Evolutionary conservation across 2,329 filamentous ascomycete species (phyloP), one percentile per base, ranked within the genome.

Genomic region (Mollisia scopiformis): DNA sequence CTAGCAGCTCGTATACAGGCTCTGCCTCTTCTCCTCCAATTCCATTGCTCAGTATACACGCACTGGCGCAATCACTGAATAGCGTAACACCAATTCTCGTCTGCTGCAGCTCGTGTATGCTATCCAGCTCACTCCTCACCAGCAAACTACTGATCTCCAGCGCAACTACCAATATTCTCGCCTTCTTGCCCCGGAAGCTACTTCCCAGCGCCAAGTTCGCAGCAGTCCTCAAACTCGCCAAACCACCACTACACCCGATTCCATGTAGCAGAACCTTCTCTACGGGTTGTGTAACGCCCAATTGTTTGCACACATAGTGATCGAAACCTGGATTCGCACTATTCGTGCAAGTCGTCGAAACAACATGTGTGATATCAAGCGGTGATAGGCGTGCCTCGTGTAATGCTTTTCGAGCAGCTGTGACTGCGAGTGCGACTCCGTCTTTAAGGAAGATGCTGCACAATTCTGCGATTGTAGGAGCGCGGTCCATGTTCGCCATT

Each of bases 51-150:
- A 91, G 70, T 1, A 91, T 77, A 28, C 85, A 74, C 0, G 88
- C 85, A 59, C 87, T 87, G n/a, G 85, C 88, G 65, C 86, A 90
- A 72, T 91, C 88, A 21, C 87, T 89, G 72, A 91, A 91, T 2
- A 91, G 75, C 14, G 83, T 84, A 1, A 85, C 79, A 1, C 87
- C 88, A 67, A 91, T 89, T 31, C 87, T 79, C 11, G 86, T 83
- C 62, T 88, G 79, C 66, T 88, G 83, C 16, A 78, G 68, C 66
- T 84, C 78, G 62, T 86, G 70, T 71, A 89, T 82, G 71, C 83
- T 86, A 63, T 89, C 82, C 50, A 91, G 75, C 72, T 91, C 88
- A 66, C 85, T 88, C 43, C 87, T 79, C 6, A 87, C 83, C 69
- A 89, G 75, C 1, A 82, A 80, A 16, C 84, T 87, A 73, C 80